Conservation (phyloP, 2,329 filamentous ascomycete species). For the Alternaria longipes region DNA sequence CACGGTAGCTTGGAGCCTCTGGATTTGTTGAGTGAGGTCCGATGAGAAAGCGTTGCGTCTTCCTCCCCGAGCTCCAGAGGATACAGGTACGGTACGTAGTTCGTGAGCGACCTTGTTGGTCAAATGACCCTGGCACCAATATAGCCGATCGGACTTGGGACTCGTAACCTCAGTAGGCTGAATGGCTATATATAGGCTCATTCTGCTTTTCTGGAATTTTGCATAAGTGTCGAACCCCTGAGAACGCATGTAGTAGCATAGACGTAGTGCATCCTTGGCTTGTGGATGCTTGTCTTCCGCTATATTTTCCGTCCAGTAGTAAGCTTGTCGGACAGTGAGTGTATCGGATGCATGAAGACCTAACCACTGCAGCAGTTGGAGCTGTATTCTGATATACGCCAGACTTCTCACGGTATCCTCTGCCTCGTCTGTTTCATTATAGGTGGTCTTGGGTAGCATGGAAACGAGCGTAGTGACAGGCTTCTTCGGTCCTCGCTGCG, state of each 20-base stretch:
- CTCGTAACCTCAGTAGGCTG: constrained; percentile 5
- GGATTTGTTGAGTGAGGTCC: background rate
- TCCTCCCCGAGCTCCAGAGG: background rate
- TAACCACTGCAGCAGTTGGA: constrained; percentile 24
- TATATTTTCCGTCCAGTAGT: constrained; percentile 25
- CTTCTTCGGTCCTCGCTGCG: background rate
- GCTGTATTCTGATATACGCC: constrained; percentile 31
- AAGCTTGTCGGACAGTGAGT: constrained; percentile 22
- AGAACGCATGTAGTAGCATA: constrained; percentile 47
- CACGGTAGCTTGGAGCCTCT: background rate
- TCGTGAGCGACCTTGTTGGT: constrained; percentile 9
- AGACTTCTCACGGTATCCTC: constrained; percentile 20
- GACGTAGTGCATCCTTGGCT: constrained; percentile 30
- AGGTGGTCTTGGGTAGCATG: constrained; percentile 21
- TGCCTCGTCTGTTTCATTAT: constrained; percentile 27
- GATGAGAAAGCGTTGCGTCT: constrained; percentile 5
- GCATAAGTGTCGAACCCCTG: constrained; percentile 35
- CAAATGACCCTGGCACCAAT: constrained; percentile 31
- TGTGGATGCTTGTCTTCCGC: constrained; percentile 10
- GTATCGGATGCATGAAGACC: constrained; percentile 18
- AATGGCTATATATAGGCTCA: constrained; percentile 27
- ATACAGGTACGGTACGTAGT: background rate
- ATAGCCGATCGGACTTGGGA: constrained; percentile 15
- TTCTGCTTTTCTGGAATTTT: constrained; percentile 10
- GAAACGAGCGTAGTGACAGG: constrained; percentile 21